Evolutionary conservation across 202 grass and related monocot genomes (phyloP), one percentile per base, ranked within the genome.

Genomic region (Digitaria exilis): DNA sequence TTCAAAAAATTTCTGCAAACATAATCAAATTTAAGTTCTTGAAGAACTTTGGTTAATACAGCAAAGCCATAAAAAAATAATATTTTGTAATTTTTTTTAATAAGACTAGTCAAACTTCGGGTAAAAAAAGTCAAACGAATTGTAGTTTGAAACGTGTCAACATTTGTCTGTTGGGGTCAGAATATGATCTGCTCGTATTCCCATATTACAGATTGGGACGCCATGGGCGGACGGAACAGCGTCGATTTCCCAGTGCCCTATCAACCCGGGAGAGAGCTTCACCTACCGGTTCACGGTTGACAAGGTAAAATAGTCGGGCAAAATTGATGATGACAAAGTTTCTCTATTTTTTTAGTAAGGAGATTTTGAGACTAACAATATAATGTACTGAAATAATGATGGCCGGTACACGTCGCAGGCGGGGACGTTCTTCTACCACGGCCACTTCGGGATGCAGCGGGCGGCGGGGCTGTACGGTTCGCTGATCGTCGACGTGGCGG

Each of bases 191-290:
- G n/a, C n/a, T n/a, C n/a, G n/a, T n/a, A n/a, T n/a, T n/a, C 43
- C 43, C 5, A 52, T 21, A 15, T 18, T 21, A 16, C 22, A 93
- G 88, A 84, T 89, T 37, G 91, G 87, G 62, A 97, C 94, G 25
- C 94, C 94, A 22, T 97, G 94, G 94, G 89, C 89, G 9, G 94
- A 97, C 43, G 94, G 94, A 46, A 97, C 94, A 22, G 94, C 94
- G 4, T 87, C 85, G 9, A 97, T 97, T 73, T 97, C 94, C 0
- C 94, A 97, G 65, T 97, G 94, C 83, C 87, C 94, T 7, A 97
- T 97, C 85, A 91, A 94, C 56, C 94, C 91, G 4, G 91, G 90
- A 31, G 94, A 94, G 62, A 84, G 84, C 17, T 97, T 93, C 62
- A 83, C 84, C 11, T 97, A 97, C 50, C 71, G 81, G 11, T 94